phyloP scores from a whole-genome alignment of 495 filamentous ascomycete species.

The Bacidia rubella region DNA sequence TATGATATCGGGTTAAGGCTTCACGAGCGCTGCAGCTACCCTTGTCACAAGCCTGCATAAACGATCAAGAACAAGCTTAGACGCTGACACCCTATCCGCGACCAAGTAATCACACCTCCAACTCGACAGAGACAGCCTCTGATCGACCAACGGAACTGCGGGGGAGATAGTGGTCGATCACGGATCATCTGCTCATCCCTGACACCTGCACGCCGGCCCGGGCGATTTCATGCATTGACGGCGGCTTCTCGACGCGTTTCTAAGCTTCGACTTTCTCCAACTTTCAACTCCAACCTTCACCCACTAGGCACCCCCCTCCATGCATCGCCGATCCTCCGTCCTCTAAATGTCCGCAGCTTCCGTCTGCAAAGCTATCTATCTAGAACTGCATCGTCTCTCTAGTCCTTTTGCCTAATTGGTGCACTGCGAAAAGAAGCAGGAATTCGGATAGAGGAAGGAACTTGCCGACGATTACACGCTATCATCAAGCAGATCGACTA shows the following conservation, averaged over 20 bases:
- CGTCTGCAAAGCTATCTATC: neutral
- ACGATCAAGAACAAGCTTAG: slow-evolving; percentile 3
- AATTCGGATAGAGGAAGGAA: slow-evolving; percentile 8
- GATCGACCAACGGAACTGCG: slow-evolving; percentile 9
- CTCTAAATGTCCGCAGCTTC: neutral
- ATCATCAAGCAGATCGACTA: slow-evolving; percentile 12
- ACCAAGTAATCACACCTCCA: neutral
- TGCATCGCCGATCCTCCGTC: slow-evolving; percentile 4
- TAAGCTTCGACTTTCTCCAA: neutral
- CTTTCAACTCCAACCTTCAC: neutral
- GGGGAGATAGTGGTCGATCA: slow-evolving; percentile 13
- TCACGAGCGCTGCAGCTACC: neutral
- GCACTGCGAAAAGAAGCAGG: slow-evolving; percentile 7
- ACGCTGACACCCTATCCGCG: too few relatives aligned
- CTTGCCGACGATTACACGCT: slow-evolving; percentile 4
- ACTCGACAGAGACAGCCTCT: neutral
- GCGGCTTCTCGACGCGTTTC: neutral
- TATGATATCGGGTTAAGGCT: slow-evolving; percentile 1
- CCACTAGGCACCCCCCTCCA: neutral
- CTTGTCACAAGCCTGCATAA: slow-evolving; percentile 16
- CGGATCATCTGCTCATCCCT: slow-evolving; percentile 6
- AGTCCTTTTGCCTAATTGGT: slow-evolving; percentile 5
- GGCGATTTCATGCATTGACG: slow-evolving; percentile 6
- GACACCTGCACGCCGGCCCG: slow-evolving; percentile 6
- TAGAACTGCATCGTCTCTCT: neutral